Base-by-base conservation (phyloP, 2,329 filamentous ascomycete species). In the Paecilomyces sp. region DNA sequence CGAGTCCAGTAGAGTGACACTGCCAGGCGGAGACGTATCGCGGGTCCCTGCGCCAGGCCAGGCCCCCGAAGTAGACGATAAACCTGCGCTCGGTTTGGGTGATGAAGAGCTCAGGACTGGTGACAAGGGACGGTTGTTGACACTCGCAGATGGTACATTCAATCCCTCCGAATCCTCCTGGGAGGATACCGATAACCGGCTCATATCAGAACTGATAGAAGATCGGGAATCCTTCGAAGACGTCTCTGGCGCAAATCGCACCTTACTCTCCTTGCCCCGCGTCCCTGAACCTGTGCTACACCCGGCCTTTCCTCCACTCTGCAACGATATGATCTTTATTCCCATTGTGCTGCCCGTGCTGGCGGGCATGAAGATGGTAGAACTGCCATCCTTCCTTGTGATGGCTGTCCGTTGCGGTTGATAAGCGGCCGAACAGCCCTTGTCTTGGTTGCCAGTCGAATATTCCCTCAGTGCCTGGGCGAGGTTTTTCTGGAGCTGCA, bases 331-430 rank as follows among this genome's bases (percentile, higher is more conserved):
- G 51, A 89, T 83, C 70, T 88, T 89, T 63, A 88, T 82, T 5
- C 86, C 87, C 18, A 87, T 77, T 2, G 82, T 81, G 50, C 80
- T 79, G 31, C 82, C 81, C 13, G 83, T 84, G 47, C 80, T 85
- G 12, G 85, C 85, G 2, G 87, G 87, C 85, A 88, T 87, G 73
- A 88, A 87, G 9, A 89, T 75, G 3, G 85, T 88, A 1, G 83
- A 85, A 33, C 81, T 80, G 3, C 85, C 85, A 78, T 86, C 81
- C 57, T 81, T 81, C 12, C 83, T 81, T 57, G 83, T 83, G 57
- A 89, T 80, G 1, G 81, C 77, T 1, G 85, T 87, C 50, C 85
- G 79, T 59, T 82, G 80, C 0, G 86, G 86, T 62, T 89, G 87
- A 62, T 84, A 86, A 9, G 79, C 78, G 1, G 83, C 81, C 58